phyloP scores from a whole-genome alignment of 805 yeast species.

The Candida odintsovae region DNA sequence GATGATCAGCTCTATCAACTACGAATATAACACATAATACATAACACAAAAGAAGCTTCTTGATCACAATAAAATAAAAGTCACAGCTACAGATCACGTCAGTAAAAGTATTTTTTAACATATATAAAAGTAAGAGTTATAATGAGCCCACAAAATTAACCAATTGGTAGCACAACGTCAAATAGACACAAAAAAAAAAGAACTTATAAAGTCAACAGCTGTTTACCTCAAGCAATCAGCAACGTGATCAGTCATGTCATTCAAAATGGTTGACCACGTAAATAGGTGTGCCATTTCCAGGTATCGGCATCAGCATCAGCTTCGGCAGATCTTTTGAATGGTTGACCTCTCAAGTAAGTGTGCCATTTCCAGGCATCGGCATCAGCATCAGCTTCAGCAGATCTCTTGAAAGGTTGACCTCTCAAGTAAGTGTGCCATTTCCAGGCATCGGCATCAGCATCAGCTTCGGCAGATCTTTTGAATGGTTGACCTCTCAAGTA shows the following conservation, averaged over 20 bases:
- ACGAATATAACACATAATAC: no score
- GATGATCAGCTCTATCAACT: no score
- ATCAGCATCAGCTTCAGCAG: slow-evolving; percentile 15
- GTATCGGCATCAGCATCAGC: slow-evolving; percentile 20
- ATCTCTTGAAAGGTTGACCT: slow-evolving; percentile 9
- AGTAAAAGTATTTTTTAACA: not conserved
- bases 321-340: slow-evolving; percentile 17
- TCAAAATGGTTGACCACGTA: slow-evolving; percentile 14
- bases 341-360: slow-evolving; percentile 13
- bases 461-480: slow-evolving; percentile 13
- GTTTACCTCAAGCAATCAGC: not conserved
- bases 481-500: slow-evolving; percentile 17
- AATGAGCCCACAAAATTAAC: not conserved
- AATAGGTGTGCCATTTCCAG: slow-evolving; percentile 16
- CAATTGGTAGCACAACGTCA: not conserved
- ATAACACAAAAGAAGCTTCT: no score
- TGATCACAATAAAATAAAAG: no score
- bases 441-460: slow-evolving; percentile 6
- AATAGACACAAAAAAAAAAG: not conserved
- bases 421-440: not conserved
- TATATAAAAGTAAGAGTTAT: no score
- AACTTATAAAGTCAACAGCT: not conserved
- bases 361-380: slow-evolving; percentile 22
- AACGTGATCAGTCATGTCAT: not conserved
- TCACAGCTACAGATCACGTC: no score